Conservation (phyloP, 225 moss, liverwort and hornwort genomes). For the Anthoceros angustus region DNA sequence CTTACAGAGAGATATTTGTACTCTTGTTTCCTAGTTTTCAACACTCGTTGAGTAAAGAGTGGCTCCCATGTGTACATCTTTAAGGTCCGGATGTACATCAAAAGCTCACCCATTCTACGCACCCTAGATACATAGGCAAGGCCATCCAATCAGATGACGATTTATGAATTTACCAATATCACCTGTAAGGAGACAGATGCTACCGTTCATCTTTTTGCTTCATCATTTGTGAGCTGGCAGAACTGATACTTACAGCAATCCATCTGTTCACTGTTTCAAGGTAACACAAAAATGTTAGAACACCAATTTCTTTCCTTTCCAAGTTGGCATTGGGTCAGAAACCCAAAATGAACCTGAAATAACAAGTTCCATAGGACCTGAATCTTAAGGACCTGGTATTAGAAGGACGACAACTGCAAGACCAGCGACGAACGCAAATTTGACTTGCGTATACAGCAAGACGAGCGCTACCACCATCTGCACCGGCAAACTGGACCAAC, state of each 20-base stretch:
- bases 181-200: too few species aligned
- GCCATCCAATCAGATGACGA: background rate
- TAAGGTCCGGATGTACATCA: slow-evolving; percentile 66
- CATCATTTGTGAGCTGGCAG: slow-evolving; percentile 78
- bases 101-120: slow-evolving; percentile 68
- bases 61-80: slow-evolving; percentile 96
- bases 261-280: slow-evolving; percentile 48
- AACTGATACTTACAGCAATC: slow-evolving; percentile 63
- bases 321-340: too few species aligned
- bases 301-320: background rate
- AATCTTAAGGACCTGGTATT: slow-evolving; percentile 48
- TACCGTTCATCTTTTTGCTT: slow-evolving; percentile 98
- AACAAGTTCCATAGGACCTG: background rate
- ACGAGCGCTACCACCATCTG: slow-evolving; percentile 66
- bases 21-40: slow-evolving; percentile 69
- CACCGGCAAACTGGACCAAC: slow-evolving; percentile 57
- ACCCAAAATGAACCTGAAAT: too few species aligned
- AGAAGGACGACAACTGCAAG: slow-evolving; percentile 70
- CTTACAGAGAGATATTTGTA: slow-evolving; percentile 68
- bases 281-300: background rate
- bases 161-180: background rate
- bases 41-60: slow-evolving; percentile 47
- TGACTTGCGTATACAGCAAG: slow-evolving; percentile 88
- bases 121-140: slow-evolving; percentile 25
- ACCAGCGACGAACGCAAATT: slow-evolving; percentile 84